phyloP scores from a whole-genome alignment of 2,329 filamentous ascomycete genomes.

The Diaporthe eres region DNA sequence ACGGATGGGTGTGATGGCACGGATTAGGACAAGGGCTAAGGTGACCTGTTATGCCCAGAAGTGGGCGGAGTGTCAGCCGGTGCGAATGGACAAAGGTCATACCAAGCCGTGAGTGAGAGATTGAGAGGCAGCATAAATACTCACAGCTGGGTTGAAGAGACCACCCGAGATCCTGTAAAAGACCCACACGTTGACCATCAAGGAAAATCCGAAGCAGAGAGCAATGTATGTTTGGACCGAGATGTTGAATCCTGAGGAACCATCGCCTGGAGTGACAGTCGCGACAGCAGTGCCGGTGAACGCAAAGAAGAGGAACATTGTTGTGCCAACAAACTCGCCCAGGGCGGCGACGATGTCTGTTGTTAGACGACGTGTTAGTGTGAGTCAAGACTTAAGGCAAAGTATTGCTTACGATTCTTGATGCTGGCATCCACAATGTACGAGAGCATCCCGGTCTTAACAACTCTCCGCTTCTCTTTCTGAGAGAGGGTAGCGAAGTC shows the following conservation, averaged over 20 bases:
- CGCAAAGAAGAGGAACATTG: slow-evolving; percentile 59
- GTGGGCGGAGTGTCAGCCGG: neutral
- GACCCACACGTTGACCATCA: slow-evolving; percentile 64
- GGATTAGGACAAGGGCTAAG: slow-evolving; percentile 70
- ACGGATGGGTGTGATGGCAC: slow-evolving; percentile 67
- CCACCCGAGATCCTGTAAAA: slow-evolving; percentile 64
- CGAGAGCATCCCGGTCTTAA: slow-evolving; percentile 10
- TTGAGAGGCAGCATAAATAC: neutral
- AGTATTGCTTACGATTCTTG: slow-evolving; percentile 13
- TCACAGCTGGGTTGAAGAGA: slow-evolving; percentile 55
- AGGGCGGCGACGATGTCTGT: slow-evolving; percentile 19
- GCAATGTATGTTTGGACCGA: slow-evolving; percentile 53
- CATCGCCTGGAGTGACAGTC: slow-evolving; percentile 38
- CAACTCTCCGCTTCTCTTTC: slow-evolving; percentile 22
- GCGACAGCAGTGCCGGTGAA: slow-evolving; percentile 53
- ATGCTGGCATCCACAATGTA: neutral
- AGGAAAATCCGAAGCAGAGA: slow-evolving; percentile 58
- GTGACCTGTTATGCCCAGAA: slow-evolving; percentile 54
- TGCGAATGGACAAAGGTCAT: neutral
- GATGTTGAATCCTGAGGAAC: slow-evolving; percentile 31
- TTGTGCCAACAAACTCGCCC: slow-evolving; percentile 60
- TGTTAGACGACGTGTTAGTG: neutral
- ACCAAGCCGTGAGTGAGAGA: too few species aligned
- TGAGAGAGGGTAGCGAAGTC: slow-evolving; percentile 20
- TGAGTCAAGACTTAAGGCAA: neutral